Conservation (phyloP, 2,329 filamentous ascomycete genomes). For the Penicillium sp. region DNA sequence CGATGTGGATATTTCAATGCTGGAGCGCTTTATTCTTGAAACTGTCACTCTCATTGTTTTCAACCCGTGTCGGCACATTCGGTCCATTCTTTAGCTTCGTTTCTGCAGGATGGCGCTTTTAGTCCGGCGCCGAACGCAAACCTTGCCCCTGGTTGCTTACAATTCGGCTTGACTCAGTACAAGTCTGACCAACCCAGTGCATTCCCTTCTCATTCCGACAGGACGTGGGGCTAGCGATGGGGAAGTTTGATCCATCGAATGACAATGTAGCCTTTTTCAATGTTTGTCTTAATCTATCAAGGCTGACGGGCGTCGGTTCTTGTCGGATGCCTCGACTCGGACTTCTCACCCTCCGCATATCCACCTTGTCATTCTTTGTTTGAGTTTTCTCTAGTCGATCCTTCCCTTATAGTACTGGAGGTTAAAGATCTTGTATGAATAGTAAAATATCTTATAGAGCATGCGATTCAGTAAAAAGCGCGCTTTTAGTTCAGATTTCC, state of each 20-base stretch:
- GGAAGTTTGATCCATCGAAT: background rate
- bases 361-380: background rate
- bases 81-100: background rate
- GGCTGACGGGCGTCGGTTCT: background rate
- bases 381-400: background rate
- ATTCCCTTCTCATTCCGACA: background rate
- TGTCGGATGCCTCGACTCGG: background rate
- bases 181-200: background rate
- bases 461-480: constrained; percentile 5
- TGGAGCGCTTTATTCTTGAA: background rate
- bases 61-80: background rate
- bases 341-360: background rate
- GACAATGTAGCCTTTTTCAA: background rate
- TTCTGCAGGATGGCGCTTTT: background rate
- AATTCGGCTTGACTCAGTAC: background rate
- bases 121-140: background rate
- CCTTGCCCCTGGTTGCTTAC: background rate
- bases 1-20: background rate
- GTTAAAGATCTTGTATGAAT: background rate
- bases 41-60: background rate
- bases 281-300: background rate
- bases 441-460: background rate
- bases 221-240: background rate
- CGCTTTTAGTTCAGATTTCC: constrained; percentile 2
- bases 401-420: background rate